These are phyloP conservation scores for Fusarium sp. DNA, from an alignment of 2,329 filamentous ascomycete species.

Conservation along the genomic window DNA sequence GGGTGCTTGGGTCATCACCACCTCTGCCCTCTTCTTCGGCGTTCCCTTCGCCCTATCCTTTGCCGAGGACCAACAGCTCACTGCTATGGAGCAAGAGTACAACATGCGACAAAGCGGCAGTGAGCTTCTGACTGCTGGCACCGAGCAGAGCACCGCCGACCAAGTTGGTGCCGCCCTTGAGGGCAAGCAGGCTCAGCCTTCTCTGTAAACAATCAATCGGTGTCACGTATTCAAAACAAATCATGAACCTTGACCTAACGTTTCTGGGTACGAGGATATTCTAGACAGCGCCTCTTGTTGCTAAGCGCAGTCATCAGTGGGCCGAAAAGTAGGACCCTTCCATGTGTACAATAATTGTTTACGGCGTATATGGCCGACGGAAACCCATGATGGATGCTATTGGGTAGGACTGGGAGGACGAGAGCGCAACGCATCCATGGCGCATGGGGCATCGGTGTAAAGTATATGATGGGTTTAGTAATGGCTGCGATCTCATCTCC, in stretches of 20 bases:
- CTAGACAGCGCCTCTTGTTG: slow-evolving; percentile 36
- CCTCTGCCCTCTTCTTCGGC: slow-evolving; percentile 87
- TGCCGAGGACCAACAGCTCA: slow-evolving; percentile 94
- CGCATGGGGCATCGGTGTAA: slow-evolving; percentile 46
- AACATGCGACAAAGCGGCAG: slow-evolving; percentile 93
- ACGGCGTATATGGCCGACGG: slow-evolving; percentile 46
- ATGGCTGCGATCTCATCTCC: slow-evolving; percentile 51
- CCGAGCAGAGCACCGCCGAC: slow-evolving; percentile 61
- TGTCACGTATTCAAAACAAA: slow-evolving; percentile 17
- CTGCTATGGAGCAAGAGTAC: slow-evolving; percentile 98
- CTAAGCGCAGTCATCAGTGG: slow-evolving; percentile 39
- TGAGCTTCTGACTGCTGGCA: slow-evolving; percentile 71
- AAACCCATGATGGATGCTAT: slow-evolving; percentile 41
- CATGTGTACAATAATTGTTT: slow-evolving; percentile 50
- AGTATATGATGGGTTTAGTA: slow-evolving; percentile 46
- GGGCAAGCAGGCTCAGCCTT: slow-evolving; percentile 60
- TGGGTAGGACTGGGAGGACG: slow-evolving; percentile 35
- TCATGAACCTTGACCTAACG: slow-evolving; percentile 20
- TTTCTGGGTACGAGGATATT: slow-evolving; percentile 30
- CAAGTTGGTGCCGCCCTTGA: slow-evolving; percentile 65
- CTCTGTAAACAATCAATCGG: slow-evolving; percentile 59
- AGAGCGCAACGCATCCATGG: slow-evolving; percentile 40
- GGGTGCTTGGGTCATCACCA: slow-evolving; percentile 90
- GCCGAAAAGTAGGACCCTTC: slow-evolving; percentile 36
- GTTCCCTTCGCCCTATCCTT: slow-evolving; percentile 95